Evolutionary conservation across 1,284 basidiomycete genomes (phyloP), one percentile per base, ranked within the genome.

Genomic region (Anthracocystis panici-leucophaei): DNA sequence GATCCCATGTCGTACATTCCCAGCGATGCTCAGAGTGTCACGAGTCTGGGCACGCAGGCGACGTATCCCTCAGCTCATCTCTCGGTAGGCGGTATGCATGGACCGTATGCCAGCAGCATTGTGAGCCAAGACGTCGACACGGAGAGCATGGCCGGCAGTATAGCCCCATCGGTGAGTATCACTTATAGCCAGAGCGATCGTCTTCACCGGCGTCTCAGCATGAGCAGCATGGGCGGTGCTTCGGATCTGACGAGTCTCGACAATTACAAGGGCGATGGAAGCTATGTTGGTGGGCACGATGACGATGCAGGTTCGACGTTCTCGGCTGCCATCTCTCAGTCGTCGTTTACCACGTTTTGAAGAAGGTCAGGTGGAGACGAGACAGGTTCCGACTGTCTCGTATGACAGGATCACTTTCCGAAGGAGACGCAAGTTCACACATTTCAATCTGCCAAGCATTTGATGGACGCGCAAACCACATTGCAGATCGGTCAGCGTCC

Each of bases 1-100:
- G 95, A 97, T 84, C 90, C 95, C 0, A 89, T 97, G 66, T 91
- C 93, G 9, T 97, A 95, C 85, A 96, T 98, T 72, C 95, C 95
- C 2, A 93, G 93, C 20, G 96, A 98, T 51, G 75, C 81, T 7
- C 80, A 82, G 63, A 77, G 76, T 50, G 65, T 82, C 41, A 74
- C 76, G 4, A 78, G 75, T 29, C 31, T 82, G 21, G 74, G 75
- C 31, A 82, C 81, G 20, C 81, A 82, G 54, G 81, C 78, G 14
- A 70, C 78, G 14, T 82, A 81, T 29, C 77, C 78, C 1, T 76
- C 79, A 10, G 57, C 75, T 11, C 70, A 73, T 38, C 60, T 81
- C 12, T 70, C 73, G 38, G 56, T 67, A 1, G 63, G 73, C 9
- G 66, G 67, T 33, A 45, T 57, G 40, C 65, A 68, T 23, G 70